Evolutionary conservation across 768 basidiomycete species (phyloP), one percentile per base, ranked within the genome.

Genomic region (Xerocomellus intermedius): DNA sequence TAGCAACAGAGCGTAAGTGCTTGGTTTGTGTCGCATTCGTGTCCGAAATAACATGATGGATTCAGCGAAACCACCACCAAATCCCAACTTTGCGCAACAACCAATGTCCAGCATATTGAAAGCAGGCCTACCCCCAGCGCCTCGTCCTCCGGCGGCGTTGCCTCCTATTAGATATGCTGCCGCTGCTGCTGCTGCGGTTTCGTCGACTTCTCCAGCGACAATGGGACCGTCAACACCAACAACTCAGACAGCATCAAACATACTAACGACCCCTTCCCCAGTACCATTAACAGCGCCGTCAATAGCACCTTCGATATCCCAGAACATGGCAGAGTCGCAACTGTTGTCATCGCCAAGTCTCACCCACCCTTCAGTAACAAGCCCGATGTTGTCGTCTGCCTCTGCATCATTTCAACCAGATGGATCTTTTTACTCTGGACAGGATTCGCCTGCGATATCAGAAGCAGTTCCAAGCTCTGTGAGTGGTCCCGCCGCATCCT

Each of bases 151-250:
- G 60, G 78, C 77, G 32, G 69, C 79, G 21, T 70, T 91, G 53
- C 89, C 92, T 42, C 89, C 93, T 13, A 90, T 95, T 66, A 81
- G 89, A 47, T 97, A 97, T 68, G 88, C 96, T 32, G 84, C 92
- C n/a, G 94, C 93, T 0, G 95, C 94, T 3, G 94, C 93, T 0
- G 69, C 70, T 0, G 70, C 64, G 0, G 70, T 71, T 8, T 70
- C 69, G 35, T 61, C 64, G 14, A 42, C 58, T 8, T 55, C 64
- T 22, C 63, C 66, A 14, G 42, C 50, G 14, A 65, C 66, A 38
- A n/a, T 65, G 46, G 64, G 51, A 22, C 63, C 65, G 32, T 5
- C 58, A 26, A 65, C 64, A 24, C 66, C 64, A 59, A 73, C 78
- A 62, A 71, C 81, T 21, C 61, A 74, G 38, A 43, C 77, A 32